Evolutionary conservation across 2,329 filamentous ascomycete species (phyloP).

Genomic region (Mycosphaerella sp.): DNA sequence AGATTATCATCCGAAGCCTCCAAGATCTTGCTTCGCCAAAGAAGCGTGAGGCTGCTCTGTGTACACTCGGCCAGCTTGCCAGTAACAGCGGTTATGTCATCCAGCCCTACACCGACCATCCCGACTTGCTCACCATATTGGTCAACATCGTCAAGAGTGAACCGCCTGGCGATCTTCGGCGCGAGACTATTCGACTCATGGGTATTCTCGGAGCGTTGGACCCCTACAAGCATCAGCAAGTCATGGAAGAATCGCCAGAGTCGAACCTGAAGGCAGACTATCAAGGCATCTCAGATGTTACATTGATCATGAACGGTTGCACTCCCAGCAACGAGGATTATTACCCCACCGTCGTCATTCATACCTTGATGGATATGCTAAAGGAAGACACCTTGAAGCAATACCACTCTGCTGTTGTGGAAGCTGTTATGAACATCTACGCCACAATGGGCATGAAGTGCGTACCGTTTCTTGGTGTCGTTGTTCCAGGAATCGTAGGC

Average conservation of each 20-base stretch:
- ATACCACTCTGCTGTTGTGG: conserved; percentile 89
- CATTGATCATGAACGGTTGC: conserved; percentile 93
- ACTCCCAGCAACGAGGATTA: conserved; percentile 98
- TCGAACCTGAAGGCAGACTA: conserved; percentile 62
- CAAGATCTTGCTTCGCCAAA: conserved; percentile 87
- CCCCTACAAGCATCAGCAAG: conserved; percentile 92
- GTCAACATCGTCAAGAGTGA: conserved; percentile 94
- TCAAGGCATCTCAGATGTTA: conserved; percentile 79
- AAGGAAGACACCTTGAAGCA: conserved; percentile 84
- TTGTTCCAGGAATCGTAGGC: conserved; percentile 85
- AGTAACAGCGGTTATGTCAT: conserved; percentile 98
- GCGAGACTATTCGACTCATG: conserved; percentile 94
- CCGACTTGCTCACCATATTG: conserved; percentile 82
- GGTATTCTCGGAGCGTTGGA: conserved; percentile 92
- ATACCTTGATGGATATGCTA: conserved; percentile 83
- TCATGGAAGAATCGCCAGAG: conserved; percentile 82
- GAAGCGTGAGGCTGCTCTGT: conserved; percentile 86
- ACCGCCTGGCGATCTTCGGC: conserved; percentile 74
- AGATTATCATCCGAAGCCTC: conserved; percentile 84
- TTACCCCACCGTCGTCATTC: conserved; percentile 96
- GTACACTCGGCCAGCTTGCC: conserved; percentile 83
- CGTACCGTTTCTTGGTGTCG: conserved; percentile 86
- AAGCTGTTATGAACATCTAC: conserved; percentile 98
- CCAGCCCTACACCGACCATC: conserved; percentile 89
- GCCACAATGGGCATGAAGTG: conserved; percentile 93